These are phyloP conservation scores for Papilionanthe hybrid DNA, from an alignment of 116 monocot genomes.

Conservation along the genomic window DNA sequence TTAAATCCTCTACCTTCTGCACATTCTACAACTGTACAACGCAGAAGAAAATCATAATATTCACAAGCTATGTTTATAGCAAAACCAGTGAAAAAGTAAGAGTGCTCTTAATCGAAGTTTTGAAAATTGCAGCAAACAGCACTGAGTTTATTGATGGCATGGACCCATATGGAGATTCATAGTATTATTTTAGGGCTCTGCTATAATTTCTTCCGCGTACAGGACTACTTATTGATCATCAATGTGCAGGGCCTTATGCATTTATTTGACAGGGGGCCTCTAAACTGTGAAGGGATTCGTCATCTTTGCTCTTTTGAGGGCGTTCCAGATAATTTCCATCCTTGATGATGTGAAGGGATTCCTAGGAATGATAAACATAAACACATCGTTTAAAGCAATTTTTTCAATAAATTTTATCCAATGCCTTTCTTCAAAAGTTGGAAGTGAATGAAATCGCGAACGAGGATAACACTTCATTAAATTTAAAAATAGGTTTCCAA, in stretches of 20 bases:
- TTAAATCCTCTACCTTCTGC: neutral
- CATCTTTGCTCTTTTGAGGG: too few species aligned
- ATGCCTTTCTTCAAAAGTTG: neutral
- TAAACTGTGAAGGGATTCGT: too few species aligned
- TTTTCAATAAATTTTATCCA: neutral
- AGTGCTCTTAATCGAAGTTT: neutral
- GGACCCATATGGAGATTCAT: neutral
- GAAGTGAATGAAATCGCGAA: neutral
- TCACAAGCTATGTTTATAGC: neutral
- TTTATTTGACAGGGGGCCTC: neutral
- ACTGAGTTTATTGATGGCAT: neutral
- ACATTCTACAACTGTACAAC: neutral
- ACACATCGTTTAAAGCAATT: neutral
- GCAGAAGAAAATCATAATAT: constrained; percentile 1
- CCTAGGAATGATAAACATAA: neutral
- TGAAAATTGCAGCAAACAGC: neutral
- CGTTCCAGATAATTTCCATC: neutral
- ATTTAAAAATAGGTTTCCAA: too few species aligned
- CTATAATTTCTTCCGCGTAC: neutral
- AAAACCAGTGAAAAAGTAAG: neutral
- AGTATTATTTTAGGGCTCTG: neutral
- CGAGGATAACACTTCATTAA: neutral
- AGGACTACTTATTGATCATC: neutral
- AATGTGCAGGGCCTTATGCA: neutral
- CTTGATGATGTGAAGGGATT: neutral